These are phyloP conservation scores for Casuarina glauca DNA, from an alignment of 306 rosid genomes.

Conservation along the genomic window DNA sequence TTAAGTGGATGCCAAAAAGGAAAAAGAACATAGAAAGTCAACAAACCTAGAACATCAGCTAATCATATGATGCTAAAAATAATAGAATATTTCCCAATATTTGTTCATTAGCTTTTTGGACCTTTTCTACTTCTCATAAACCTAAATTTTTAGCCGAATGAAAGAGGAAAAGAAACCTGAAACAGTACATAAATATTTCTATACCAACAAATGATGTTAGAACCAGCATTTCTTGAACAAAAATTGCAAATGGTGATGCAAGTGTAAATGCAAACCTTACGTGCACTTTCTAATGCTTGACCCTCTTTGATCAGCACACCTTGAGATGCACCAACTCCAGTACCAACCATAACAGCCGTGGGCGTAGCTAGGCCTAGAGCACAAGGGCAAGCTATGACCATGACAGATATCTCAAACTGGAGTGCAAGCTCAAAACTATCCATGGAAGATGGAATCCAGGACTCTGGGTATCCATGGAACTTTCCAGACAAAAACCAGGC, in stretches of 20 bases:
- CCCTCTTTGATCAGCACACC: conserved; percentile 93
- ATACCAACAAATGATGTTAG: neutral
- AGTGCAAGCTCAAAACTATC: conserved; percentile 84
- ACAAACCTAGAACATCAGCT: too few species aligned
- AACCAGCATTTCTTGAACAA: neutral
- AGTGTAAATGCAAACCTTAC: conserved; percentile 50
- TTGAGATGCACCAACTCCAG: conserved; percentile 90
- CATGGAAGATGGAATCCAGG: conserved; percentile 78
- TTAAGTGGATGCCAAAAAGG: too few species aligned
- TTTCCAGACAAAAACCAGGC: conserved; percentile 72
- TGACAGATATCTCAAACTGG: conserved; percentile 85
- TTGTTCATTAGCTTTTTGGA: too few species aligned
- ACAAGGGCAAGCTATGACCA: conserved; percentile 97
- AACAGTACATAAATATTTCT: neutral
- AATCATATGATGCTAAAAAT: too few species aligned
- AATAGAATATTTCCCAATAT: too few species aligned
- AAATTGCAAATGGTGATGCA: neutral
- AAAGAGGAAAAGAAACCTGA: neutral
- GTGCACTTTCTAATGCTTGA: conserved; percentile 78
- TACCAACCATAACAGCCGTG: conserved; percentile 91
- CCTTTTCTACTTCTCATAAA: neutral
- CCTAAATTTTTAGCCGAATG: neutral
- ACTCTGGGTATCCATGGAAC: conserved; percentile 60
- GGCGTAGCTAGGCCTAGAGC: conserved; percentile 94
- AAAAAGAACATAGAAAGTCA: too few species aligned